A percentile compares a stretch with the other conserved stretches of the same genome.
Evolutionary conservation across 176 grass and related monocot species (phyloP).

Genomic region (Aegilops longissima): DNA sequence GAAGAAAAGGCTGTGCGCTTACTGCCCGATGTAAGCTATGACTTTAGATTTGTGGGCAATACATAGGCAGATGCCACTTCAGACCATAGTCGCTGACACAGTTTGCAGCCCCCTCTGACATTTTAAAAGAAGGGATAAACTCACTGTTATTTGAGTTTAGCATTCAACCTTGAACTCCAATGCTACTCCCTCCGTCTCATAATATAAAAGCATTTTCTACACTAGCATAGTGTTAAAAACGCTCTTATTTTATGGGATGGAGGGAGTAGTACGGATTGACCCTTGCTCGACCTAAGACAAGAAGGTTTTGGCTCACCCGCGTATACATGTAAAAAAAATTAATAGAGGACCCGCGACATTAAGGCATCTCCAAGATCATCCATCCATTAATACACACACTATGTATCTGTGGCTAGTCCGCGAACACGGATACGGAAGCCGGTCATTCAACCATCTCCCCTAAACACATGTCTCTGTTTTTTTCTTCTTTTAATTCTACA

Average conservation of each 20-base stretch:
- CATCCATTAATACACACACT: too few species aligned
- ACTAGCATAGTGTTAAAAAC: too few species aligned
- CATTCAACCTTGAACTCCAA: neutral
- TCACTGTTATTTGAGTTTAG: neutral
- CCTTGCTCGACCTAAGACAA: neutral
- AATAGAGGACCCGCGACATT: too few species aligned
- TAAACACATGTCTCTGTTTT: too few species aligned
- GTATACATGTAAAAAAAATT: neutral
- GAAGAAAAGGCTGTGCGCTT: neutral
- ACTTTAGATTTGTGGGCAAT: constrained; percentile 23
- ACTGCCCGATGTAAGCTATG: constrained; percentile 6
- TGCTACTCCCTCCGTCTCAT: too few species aligned
- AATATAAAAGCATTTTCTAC: too few species aligned
- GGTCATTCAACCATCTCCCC: too few species aligned
- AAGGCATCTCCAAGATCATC: too few species aligned
- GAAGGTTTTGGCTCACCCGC: neutral
- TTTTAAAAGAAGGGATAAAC: neutral
- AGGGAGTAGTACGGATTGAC: neutral
- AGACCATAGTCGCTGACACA: neutral
- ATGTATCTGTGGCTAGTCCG: too few species aligned
- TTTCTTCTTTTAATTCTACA: too few species aligned
- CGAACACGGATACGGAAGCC: too few species aligned
- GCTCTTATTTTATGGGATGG: too few species aligned
- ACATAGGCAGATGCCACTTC: constrained; percentile 17
- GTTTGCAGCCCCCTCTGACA: neutral